phyloP scores from a whole-genome alignment of 2,329 filamentous ascomycete genomes.

The Domatiomyces globalis region DNA sequence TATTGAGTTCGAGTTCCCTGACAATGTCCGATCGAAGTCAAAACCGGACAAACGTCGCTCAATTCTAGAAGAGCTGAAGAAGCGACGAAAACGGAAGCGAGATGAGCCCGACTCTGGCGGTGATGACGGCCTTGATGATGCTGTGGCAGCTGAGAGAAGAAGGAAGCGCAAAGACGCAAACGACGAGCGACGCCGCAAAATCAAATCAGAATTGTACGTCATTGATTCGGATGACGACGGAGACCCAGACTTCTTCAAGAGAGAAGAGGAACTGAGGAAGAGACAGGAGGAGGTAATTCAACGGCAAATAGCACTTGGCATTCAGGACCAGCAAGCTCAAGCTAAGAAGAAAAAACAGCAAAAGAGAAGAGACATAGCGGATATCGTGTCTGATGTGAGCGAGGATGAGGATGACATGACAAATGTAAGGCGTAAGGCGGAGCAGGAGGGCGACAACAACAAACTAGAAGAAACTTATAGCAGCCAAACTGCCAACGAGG shows the following conservation, averaged over 20 bases:
- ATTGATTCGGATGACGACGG: conserved; percentile 63
- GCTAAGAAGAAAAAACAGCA: conserved; percentile 3
- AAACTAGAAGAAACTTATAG: conserved; percentile 1
- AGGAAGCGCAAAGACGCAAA: conserved; percentile 52
- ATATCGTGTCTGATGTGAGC: conserved; percentile 5
- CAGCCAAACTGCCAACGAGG: not conserved
- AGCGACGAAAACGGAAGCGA: conserved; percentile 40
- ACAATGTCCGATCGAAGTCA: conserved; percentile 29
- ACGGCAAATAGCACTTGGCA: conserved; percentile 32
- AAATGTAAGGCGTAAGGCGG: conserved; percentile 6
- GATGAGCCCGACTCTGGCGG: conserved; percentile 22
- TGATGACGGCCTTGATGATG: conserved; percentile 47
- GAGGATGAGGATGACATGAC: conserved; percentile 13
- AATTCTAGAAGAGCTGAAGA: conserved; percentile 40
- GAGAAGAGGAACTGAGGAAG: conserved; percentile 54
- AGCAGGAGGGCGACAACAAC: conserved; percentile 9
- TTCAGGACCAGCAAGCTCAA: conserved; percentile 14
- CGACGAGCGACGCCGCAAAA: conserved; percentile 59
- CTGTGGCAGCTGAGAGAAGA: conserved; percentile 44
- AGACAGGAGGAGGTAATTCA: conserved; percentile 38
- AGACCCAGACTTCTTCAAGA: conserved; percentile 60
- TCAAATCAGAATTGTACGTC: conserved; percentile 76
- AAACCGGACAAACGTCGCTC: conserved; percentile 36
- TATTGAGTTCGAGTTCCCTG: conserved; percentile 49
- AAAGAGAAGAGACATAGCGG: conserved; percentile 1